Evolutionary conservation across 352 stramenopile genomes (phyloP).

Genomic region (Globisporangium cylindrosporum): DNA sequence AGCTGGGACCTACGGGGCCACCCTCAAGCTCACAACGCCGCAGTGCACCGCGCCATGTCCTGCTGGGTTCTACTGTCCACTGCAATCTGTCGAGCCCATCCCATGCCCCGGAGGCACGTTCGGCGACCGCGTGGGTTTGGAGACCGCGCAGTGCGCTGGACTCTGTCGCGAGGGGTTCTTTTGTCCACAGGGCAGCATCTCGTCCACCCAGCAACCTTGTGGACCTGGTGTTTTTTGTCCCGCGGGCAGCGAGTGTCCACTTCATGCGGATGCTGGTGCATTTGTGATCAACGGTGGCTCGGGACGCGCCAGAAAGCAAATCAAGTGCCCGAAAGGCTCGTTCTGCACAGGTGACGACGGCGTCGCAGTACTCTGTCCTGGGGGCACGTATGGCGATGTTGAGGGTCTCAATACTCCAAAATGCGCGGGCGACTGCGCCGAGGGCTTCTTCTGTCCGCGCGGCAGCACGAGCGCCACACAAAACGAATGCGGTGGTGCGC

Average conservation of each 20-base stretch:
- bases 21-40: conserved; percentile 18
- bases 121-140: conserved; percentile 39
- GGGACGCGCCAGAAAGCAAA: conserved; percentile 5
- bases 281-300: conserved; percentile 41
- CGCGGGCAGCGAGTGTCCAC: conserved; percentile 26
- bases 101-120: conserved; percentile 56
- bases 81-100: conserved; percentile 23
- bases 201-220: conserved; percentile 35
- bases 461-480: conserved; percentile 43
- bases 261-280: conserved; percentile 17
- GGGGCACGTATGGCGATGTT: conserved; percentile 59
- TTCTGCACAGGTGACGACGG: conserved; percentile 46
- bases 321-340: conserved; percentile 35
- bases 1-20: conserved; percentile 45
- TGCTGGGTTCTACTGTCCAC: conserved; percentile 60
- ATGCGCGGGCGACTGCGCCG: conserved; percentile 49
- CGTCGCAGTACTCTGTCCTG: conserved; percentile 38
- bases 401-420: conserved; percentile 30
- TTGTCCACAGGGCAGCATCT: conserved; percentile 51
- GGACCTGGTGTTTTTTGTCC: conserved; percentile 39
- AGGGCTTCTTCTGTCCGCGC: conserved; percentile 57
- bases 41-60: conserved; percentile 50
- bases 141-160: conserved; percentile 47
- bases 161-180: conserved; percentile 60
- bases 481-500: conserved; percentile 43